A percentile compares a stretch with the other conserved stretches of the same genome.
These are phyloP conservation scores for Trichoderma guizhouense DNA, from an alignment of 2,329 filamentous ascomycete genomes.

Conservation along the genomic window DNA sequence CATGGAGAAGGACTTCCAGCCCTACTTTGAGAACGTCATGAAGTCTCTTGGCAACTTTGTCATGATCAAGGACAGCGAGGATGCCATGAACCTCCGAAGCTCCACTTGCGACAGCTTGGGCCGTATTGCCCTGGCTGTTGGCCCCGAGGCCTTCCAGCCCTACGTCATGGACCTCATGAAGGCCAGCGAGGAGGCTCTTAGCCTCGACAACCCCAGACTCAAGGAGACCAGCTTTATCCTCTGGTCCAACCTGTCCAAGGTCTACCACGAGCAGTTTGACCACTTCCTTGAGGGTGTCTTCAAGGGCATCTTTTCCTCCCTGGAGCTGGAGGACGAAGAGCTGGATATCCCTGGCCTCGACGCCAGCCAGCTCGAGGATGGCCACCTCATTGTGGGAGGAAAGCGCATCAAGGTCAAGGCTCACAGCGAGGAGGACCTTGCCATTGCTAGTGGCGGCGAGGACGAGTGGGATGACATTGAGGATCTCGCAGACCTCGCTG, in stretches of 20 bases:
- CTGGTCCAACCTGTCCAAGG: slow-evolving; percentile 91
- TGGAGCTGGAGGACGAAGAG: slow-evolving; percentile 87
- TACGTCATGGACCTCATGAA: slow-evolving; percentile 89
- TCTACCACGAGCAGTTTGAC: slow-evolving; percentile 81
- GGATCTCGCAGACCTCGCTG: slow-evolving; percentile 75
- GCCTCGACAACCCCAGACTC: slow-evolving; percentile 83
- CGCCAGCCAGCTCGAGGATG: slow-evolving; percentile 61
- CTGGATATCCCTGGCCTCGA: slow-evolving; percentile 66
- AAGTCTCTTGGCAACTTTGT: slow-evolving; percentile 80
- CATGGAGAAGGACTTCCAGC: slow-evolving; percentile 75
- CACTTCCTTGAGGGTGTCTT: slow-evolving; percentile 76
- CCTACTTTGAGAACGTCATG: slow-evolving; percentile 93
- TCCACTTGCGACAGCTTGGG: slow-evolving; percentile 91
- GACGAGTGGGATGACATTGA: slow-evolving; percentile 61
- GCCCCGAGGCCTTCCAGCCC: slow-evolving; percentile 79
- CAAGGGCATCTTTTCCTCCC: slow-evolving; percentile 75
- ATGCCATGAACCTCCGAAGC: slow-evolving; percentile 84
- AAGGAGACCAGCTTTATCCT: slow-evolving; percentile 97
- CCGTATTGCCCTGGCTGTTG: slow-evolving; percentile 86
- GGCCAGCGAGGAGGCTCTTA: slow-evolving; percentile 84
- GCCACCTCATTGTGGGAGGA: slow-evolving; percentile 73
- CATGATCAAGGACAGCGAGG: slow-evolving; percentile 80
- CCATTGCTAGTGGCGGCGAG: slow-evolving; percentile 54
- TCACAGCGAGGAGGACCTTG: slow-evolving; percentile 53
- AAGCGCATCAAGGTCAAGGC: slow-evolving; percentile 79